phyloP scores from a whole-genome alignment of 306 rosid species.

The Hylodesmum podocarpum region DNA sequence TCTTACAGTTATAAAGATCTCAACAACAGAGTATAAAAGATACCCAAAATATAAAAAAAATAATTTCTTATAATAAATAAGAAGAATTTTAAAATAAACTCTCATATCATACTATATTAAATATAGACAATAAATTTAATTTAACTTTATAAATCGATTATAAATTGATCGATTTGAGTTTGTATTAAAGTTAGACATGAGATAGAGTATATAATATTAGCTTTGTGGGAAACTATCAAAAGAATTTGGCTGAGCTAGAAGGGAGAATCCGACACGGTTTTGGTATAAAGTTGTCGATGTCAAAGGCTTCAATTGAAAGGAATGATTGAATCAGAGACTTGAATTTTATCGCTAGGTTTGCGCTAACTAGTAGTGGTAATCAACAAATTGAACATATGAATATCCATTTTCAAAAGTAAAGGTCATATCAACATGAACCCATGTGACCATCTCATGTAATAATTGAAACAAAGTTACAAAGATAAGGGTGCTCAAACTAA shows the following conservation, averaged over 20 bases:
- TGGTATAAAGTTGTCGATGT: not conserved
- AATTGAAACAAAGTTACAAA: constrained; percentile 6
- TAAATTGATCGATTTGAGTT: too few relatives aligned
- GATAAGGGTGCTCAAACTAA: constrained; percentile 1
- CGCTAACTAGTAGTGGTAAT: not conserved
- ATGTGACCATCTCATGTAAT: constrained; percentile 32
- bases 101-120: too few relatives aligned
- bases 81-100: too few relatives aligned
- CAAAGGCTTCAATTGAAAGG: not conserved
- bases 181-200: too few relatives aligned
- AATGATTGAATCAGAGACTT: not conserved
- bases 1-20: too few relatives aligned
- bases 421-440: constrained; percentile 21
- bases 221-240: not conserved
- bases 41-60: too few relatives aligned
- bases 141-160: too few relatives aligned
- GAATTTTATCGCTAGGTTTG: not conserved
- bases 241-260: not conserved
- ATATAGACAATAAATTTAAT: too few relatives aligned
- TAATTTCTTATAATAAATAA: too few relatives aligned
- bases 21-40: too few relatives aligned
- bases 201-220: too few relatives aligned
- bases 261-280: not conserved
- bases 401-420: constrained; percentile 21
- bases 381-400: constrained; percentile 4